These are phyloP conservation scores for Chloranthus sessilifolius DNA, from an alignment of 164 flowering plant species.

Conservation along the genomic window DNA sequence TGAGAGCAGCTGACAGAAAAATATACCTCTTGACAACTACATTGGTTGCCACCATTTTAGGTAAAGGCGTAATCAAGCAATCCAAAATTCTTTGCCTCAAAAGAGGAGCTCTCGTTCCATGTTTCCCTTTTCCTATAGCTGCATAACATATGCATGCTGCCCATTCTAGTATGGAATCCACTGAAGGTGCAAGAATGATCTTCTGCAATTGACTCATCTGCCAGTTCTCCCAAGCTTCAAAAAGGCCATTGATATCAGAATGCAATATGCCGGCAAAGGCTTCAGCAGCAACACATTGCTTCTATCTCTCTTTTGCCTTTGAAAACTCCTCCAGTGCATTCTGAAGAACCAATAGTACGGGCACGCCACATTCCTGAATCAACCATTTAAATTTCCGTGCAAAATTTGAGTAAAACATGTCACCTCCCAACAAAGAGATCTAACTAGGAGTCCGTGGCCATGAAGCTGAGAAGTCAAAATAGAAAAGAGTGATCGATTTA, in stretches of 20 bases:
- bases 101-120: conserved; percentile 70
- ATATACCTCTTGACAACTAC: conserved; percentile 83
- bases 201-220: conserved; percentile 55
- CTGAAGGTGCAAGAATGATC: conserved; percentile 65
- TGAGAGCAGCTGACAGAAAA: conserved; percentile 80
- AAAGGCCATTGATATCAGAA: conserved; percentile 79
- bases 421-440: conserved; percentile 80
- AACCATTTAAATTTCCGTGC: conserved; percentile 89
- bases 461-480: conserved; percentile 90
- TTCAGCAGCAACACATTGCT: conserved; percentile 99
- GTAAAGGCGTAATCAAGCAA: conserved; percentile 70
- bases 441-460: conserved; percentile 99
- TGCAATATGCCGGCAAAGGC: conserved; percentile 90
- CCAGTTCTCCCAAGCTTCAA: conserved; percentile 88
- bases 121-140: conserved; percentile 91
- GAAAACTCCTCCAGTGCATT: conserved; percentile 66
- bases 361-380: conserved; percentile 91
- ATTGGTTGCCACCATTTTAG: conserved; percentile 62
- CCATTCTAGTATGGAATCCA: conserved; percentile 97
- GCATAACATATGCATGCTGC: conserved; percentile 95
- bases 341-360: conserved; percentile 56
- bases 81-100: conserved; percentile 71
- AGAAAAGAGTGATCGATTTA: conserved; percentile 88
- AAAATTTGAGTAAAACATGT: conserved; percentile 81
- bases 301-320: conserved; percentile 85